A percentile compares a stretch with the other conserved stretches of the same genome.
Conservation (phyloP, 2,329 filamentous ascomycete genomes). For the Sarocladium brachiariae region DNA sequence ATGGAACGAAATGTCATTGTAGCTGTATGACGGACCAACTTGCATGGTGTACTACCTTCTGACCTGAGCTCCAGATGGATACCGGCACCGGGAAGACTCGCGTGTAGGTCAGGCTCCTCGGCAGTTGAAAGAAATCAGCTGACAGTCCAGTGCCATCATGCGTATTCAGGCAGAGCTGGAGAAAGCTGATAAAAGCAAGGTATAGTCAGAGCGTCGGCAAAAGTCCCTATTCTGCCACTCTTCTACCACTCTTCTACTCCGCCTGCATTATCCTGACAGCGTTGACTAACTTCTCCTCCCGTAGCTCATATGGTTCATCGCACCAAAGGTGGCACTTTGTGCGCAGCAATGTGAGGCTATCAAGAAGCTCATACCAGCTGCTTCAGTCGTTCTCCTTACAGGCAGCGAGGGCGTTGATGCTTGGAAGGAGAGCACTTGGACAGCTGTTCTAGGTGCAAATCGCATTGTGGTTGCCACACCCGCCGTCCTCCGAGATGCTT, state of each 20-base stretch:
- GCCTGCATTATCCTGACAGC: too few relatives aligned
- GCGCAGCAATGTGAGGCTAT: slow-evolving; percentile 59
- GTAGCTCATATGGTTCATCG: slow-evolving; percentile 67
- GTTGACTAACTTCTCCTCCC: too few relatives aligned
- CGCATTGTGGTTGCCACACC: slow-evolving; percentile 73
- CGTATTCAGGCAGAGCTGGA: slow-evolving; percentile 61
- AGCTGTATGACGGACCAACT: slow-evolving; percentile 40
- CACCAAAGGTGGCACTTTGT: slow-evolving; percentile 62
- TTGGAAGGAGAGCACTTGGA: slow-evolving; percentile 67
- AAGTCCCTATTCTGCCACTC: slow-evolving; percentile 9
- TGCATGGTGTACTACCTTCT: not conserved
- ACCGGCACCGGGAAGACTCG: slow-evolving; percentile 75
- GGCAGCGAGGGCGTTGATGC: slow-evolving; percentile 64
- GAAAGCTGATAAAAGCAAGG: slow-evolving; percentile 44
- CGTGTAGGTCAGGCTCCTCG: slow-evolving; percentile 45
- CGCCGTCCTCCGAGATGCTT: slow-evolving; percentile 66
- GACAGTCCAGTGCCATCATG: slow-evolving; percentile 50
- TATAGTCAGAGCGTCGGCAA: slow-evolving; percentile 31
- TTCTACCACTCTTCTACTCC: not conserved
- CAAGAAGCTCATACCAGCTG: slow-evolving; percentile 49
- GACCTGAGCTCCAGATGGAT: slow-evolving; percentile 57
- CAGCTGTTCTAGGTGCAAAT: slow-evolving; percentile 54
- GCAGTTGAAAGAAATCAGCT: slow-evolving; percentile 12
- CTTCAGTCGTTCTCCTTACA: slow-evolving; percentile 55
- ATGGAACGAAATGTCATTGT: slow-evolving; percentile 65